Base-by-base conservation (phyloP, 352 stramenopile species). In the Globisporangium parvum region DNA sequence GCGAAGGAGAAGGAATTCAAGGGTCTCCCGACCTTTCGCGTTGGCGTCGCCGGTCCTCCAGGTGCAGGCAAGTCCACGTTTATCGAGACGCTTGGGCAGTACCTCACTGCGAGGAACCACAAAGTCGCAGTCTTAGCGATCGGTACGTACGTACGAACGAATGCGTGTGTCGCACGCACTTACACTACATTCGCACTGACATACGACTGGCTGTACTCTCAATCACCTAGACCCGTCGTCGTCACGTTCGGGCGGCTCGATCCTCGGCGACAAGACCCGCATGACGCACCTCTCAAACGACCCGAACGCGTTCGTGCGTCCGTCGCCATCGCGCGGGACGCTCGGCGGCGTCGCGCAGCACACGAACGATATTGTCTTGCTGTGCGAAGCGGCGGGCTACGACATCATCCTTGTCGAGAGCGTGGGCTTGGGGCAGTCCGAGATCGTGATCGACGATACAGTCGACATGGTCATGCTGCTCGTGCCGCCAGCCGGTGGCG, bases 41-140 rank as follows among this genome's bases (percentile, higher is more conserved):
- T 98, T 1, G 92, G 92, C 23, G 96, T 98, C 51, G 88, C 87
- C 2, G 93, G 92, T 0, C 89, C 92, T 20, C 93, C 92, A 2
- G 92, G 93, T n/a, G 95, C 91, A n/a, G 97, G 97, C 55, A 99
- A 99, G 63, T 97, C 80, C 40, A 98, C 91, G 12, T 98, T 99
- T 55, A 98, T 99, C 61, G 97, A 99, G 71, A 83, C 80, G n/a
- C 73, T 99, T 20, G 95, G 94, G 4, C 77, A 84, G 47, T 80
- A 92, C 50, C 73, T 98, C 41, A 86, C 96, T 10, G 70, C 73
- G 9, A 70, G 83, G 33, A 71, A 75, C 21, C 85, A 91, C 62
- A 93, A 94, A 60, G 75, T 99, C 6, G 96, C 96, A 0, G 96
- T 99, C 17, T 75, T 99, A 48, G 95, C 93, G 44, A 96, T 99